A percentile compares a stretch with the other conserved stretches of the same genome.
These are phyloP conservation scores for Dictyostelium purpureum DNA, from an alignment of 78 protist species.

Conservation along the genomic window DNA sequence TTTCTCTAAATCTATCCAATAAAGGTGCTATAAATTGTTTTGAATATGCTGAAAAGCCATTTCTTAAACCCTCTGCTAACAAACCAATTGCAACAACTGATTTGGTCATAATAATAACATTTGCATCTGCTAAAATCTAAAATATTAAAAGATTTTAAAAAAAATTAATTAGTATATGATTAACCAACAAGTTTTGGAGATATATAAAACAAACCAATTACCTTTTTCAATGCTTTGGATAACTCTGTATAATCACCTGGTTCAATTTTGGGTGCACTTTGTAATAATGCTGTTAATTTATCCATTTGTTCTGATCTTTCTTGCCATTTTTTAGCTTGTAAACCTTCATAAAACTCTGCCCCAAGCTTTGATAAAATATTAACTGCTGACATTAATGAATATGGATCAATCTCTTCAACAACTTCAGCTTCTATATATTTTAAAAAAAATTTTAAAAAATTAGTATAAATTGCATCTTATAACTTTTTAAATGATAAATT, in stretches of 20 bases:
- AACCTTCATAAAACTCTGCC: conserved; percentile 52
- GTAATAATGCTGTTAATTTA: neutral
- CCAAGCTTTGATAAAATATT: conserved; percentile 41
- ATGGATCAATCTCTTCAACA: conserved; percentile 68
- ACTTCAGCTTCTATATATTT: neutral
- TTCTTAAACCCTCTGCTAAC: conserved; percentile 56
- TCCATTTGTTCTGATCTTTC: conserved; percentile 52
- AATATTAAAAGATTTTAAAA: neutral
- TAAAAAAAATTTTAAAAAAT: neutral
- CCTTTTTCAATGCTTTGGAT: conserved; percentile 46
- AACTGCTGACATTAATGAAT: conserved; percentile 39
- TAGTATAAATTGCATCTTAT: neutral
- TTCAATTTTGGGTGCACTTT: conserved; percentile 47
- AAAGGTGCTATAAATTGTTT: conserved; percentile 44
- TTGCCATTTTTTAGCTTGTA: conserved; percentile 62
- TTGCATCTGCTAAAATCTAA: conserved; percentile 57
- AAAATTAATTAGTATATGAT: no score
- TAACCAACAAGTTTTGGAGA: neutral
- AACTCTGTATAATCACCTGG: conserved; percentile 43
- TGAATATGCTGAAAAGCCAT: neutral
- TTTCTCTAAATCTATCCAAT: conserved; percentile 70
- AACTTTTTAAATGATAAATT: neutral
- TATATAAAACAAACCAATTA: neutral
- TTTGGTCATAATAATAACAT: conserved; percentile 51
- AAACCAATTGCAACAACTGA: conserved; percentile 41